These are phyloP conservation scores for Paecilomyces formosus DNA, from an alignment of 2,329 filamentous ascomycete species.

Conservation along the genomic window DNA sequence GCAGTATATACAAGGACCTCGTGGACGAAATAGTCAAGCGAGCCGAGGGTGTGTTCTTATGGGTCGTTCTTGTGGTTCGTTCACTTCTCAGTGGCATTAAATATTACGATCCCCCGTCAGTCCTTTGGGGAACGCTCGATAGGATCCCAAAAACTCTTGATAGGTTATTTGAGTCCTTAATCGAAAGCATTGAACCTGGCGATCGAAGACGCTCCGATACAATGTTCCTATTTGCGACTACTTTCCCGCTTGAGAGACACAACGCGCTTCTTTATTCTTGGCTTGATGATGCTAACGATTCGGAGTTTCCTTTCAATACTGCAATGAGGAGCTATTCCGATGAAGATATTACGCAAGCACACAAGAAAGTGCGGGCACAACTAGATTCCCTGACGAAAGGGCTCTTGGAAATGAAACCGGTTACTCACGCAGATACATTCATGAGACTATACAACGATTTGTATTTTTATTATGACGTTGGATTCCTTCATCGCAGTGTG, in stretches of 20 bases:
- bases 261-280: constrained; percentile 1
- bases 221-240: constrained; percentile 4
- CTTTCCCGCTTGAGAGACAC: background rate
- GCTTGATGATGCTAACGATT: constrained; percentile 2
- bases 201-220: constrained; percentile 5
- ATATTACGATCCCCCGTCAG: constrained; percentile 4
- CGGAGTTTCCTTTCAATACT: background rate
- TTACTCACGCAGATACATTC: background rate
- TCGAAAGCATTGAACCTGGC: constrained; percentile 6
- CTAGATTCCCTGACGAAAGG: constrained; percentile 1
- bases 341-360: background rate
- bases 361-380: background rate
- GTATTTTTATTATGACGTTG: background rate
- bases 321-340: background rate
- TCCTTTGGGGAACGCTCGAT: constrained; percentile 9
- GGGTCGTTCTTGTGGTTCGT: constrained; percentile 14
- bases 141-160: constrained; percentile 11
- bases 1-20: constrained; percentile 1
- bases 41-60: constrained; percentile 17
- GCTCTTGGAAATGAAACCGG: background rate
- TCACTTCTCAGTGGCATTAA: constrained; percentile 12
- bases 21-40: constrained; percentile 1
- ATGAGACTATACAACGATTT: background rate
- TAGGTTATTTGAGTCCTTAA: constrained; percentile 12
- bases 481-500: constrained; percentile 2